phyloP scores from a whole-genome alignment of 75 land plant species.

The Chamaecyparis obtusa region DNA sequence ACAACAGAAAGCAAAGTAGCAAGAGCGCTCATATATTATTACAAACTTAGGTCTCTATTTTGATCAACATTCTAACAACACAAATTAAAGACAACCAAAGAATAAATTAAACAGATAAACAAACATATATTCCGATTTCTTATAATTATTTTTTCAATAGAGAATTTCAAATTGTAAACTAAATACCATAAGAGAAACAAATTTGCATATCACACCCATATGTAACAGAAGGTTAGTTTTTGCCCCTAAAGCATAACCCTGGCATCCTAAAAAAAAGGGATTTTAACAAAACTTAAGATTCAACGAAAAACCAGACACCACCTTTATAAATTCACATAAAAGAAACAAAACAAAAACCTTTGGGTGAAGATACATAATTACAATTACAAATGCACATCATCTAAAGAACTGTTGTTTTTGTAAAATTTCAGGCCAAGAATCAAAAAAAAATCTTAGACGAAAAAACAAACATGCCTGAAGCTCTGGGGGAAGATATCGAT shows the following conservation, averaged over 20 bases:
- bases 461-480: constrained; percentile 64
- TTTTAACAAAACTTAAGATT: neutral
- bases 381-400: neutral
- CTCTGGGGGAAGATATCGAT: constrained; percentile 95
- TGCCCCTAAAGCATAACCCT: neutral
- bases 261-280: neutral
- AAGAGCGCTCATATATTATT: neutral
- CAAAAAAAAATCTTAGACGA: neutral
- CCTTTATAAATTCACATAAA: neutral
- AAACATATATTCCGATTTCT: neutral
- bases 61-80: neutral
- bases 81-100: neutral
- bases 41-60: neutral
- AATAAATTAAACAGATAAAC: neutral
- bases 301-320: too few species aligned
- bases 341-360: neutral
- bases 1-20: neutral
- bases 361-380: neutral
- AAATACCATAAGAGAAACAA: too few species aligned
- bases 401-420: neutral
- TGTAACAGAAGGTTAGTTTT: neutral
- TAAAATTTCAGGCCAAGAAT: neutral
- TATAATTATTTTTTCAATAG: too few species aligned
- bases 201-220: too few species aligned
- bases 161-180: too few species aligned